Evolutionary conservation across 257 asterid genomes (phyloP).

Genomic region (Anisodus tanguticus): DNA sequence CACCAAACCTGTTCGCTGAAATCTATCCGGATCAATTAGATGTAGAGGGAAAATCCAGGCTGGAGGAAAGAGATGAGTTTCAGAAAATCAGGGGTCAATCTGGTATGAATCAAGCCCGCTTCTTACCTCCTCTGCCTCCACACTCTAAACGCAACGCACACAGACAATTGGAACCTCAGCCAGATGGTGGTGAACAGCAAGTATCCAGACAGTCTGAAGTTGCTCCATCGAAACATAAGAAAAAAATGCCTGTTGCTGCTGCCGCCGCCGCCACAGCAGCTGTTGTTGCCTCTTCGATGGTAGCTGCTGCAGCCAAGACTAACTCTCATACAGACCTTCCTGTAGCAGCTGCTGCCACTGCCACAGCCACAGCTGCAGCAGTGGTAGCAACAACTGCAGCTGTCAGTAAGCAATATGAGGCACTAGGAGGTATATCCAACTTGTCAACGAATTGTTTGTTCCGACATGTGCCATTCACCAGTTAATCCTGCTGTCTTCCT

Average conservation of each 20-base stretch:
- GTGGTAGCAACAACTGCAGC: slow-evolving; percentile 86
- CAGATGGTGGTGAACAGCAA: slow-evolving; percentile 41
- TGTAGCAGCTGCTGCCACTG: slow-evolving; percentile 89
- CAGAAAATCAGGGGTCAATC: slow-evolving; percentile 40
- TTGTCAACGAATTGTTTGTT: slow-evolving; percentile 19
- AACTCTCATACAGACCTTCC: slow-evolving; percentile 73
- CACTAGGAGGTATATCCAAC: slow-evolving; percentile 21
- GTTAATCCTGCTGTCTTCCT: slow-evolving; percentile 47
- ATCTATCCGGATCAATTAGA: slow-evolving; percentile 60
- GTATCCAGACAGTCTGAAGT: slow-evolving; percentile 51
- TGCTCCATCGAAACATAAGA: slow-evolving; percentile 45
- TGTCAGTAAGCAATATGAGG: slow-evolving; percentile 64
- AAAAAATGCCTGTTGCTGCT: slow-evolving; percentile 79
- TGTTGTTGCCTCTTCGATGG: slow-evolving; percentile 94
- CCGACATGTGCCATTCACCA: slow-evolving; percentile 49
- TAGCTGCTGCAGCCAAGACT: slow-evolving; percentile 75
- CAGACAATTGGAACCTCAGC: slow-evolving; percentile 48
- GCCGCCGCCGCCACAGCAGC: slow-evolving; percentile 92
- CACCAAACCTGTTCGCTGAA: slow-evolving; percentile 84
- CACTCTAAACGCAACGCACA: slow-evolving; percentile 48
- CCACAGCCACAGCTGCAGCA: slow-evolving; percentile 92
- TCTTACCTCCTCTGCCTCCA: slow-evolving; percentile 80
- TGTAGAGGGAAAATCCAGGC: slow-evolving; percentile 46
- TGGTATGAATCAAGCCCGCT: slow-evolving; percentile 47
- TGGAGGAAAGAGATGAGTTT: slow-evolving; percentile 44